Base-by-base conservation (phyloP, 2,329 filamentous ascomycete species). In the Colletotrichum simmondsii region DNA sequence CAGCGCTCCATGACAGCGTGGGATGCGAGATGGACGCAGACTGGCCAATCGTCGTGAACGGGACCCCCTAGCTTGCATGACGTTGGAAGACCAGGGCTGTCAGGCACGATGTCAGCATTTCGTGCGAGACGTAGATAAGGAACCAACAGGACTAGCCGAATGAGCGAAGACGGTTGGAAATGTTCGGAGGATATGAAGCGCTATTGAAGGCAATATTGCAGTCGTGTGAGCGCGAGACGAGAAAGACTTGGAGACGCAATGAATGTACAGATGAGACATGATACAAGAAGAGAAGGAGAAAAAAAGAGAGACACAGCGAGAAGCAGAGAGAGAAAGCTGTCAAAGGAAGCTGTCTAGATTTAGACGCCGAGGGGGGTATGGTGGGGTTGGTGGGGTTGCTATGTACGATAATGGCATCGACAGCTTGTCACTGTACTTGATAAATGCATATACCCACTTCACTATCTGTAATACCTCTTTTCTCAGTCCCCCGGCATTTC, bases 341-440 rank as follows among this genome's bases (percentile, higher is more conserved):
- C 14, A 30, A 6, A 3, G 49, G 14, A 26, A 35, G 42, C 28
- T 53, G 6, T 26, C 12, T 53, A 24, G 46, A 53, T 53, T n/a
- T n/a, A 35, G 22, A 37, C 56, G n/a, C 22, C 32, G 30, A 56
- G 42, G 42, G 8, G 42, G 22, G 42, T 7, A 10, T 49, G 30
- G 37, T 62, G 65, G 58, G 24, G n/a, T 24, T 30, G n/a, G 19
- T 14, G 58, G n/a, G 46, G 42, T n/a, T 14, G 14, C 30, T 37
- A 22, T 70, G 32, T 65, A 56, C 54, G 54, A 70, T 70, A 72
- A 64, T 53, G 42, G 60, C 59, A 65, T 72, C 42, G 30, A 59
- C 42, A n/a, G n/a, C 24, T 22, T 10, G 5, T 19, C 28, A 26
- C 7, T 10, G 19, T 30, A 32, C 35, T 49, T 28, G 37, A 11